Base-by-base conservation (phyloP, 2,329 filamentous ascomycete genomes). In the Exserohilum rostratum region DNA sequence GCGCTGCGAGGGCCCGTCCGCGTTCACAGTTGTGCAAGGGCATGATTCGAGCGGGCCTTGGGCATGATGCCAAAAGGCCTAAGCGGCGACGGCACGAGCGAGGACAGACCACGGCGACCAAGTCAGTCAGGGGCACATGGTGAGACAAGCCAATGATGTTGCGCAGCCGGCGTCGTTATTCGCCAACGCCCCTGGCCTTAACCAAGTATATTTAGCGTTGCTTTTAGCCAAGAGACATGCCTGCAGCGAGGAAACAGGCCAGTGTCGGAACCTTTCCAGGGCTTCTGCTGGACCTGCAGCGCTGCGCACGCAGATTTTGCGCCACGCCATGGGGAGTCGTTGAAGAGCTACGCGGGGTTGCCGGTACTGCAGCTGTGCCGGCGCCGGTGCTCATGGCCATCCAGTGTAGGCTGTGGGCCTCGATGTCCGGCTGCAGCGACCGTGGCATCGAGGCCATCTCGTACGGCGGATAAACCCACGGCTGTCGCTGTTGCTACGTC, bases 11-110 rank as follows among this genome's bases (percentile, higher is more conserved):
- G 63, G 65, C 55, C 50, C 46, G 62, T 53, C 57, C 43, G 48
- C 50, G 46, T 53, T 60, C 61, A 62, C 46, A 52, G 62, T 60
- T 58, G 59, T 53, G 60, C 64, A 67, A 68, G 66, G 65, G 64
- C 61, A 54, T 58, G 55, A 45, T 44, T 55, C 40, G 47, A 48
- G 39, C 49, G 50, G 58, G 58, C 46, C 53, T 63, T 25, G 55
- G 57, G 55, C 57, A 56, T 49, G 45, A 35, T 49, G 55, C 60
- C 55, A 64, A 61, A 58, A 50, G 43, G 64, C 53, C 54, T 58
- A 61, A 62, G 58, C 55, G 61, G 54, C 58, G 54, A 64, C 56
- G 59, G 59, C 61, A 60, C 52, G 59, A 55, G 59, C 59, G 59
- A 64, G 49, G 47, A 54, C 56, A 55, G 54, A 49, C 52, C 46